Conservation (phyloP, 352 stramenopile genomes). For the Globisporangium echinulatum region DNA sequence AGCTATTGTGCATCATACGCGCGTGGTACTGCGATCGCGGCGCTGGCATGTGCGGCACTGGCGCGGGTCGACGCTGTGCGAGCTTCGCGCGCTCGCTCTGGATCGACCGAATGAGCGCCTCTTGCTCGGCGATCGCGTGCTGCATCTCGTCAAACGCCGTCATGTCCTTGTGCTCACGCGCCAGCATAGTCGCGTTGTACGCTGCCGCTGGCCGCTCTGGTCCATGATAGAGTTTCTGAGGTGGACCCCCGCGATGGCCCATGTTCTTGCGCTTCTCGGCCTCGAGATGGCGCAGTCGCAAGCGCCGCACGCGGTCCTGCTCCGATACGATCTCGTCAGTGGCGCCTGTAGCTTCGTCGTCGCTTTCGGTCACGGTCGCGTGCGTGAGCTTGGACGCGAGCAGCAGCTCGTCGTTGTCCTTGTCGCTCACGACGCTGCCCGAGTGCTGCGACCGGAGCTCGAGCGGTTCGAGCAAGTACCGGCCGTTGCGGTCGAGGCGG, state of each 20-base stretch:
- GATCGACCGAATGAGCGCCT: constrained; percentile 51
- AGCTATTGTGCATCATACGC: not conserved
- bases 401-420: constrained; percentile 2
- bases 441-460: constrained; percentile 25
- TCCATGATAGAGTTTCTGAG: constrained; percentile 10
- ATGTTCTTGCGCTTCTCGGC: constrained; percentile 30
- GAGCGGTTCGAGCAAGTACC: constrained; percentile 23
- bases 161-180: constrained; percentile 15
- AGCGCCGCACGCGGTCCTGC: constrained; percentile 20
- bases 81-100: constrained; percentile 47
- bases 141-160: constrained; percentile 39
- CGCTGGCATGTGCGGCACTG: not conserved
- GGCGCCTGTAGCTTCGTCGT: constrained; percentile 12
- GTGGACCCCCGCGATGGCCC: not conserved
- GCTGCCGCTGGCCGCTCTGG: constrained; percentile 6
- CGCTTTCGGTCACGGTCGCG: constrained; percentile 11
- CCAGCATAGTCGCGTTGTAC: constrained; percentile 20
- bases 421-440: constrained; percentile 19
- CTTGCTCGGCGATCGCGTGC: constrained; percentile 57
- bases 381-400: constrained; percentile 13
- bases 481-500: constrained; percentile 49
- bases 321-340: constrained; percentile 9
- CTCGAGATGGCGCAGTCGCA: constrained; percentile 32
- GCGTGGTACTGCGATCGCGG: constrained; percentile 7
- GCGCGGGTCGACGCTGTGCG: constrained; percentile 10